These are phyloP conservation scores for Grigorovia yakushimaensis DNA, from an alignment of 805 yeast genomes.

Conservation along the genomic window DNA sequence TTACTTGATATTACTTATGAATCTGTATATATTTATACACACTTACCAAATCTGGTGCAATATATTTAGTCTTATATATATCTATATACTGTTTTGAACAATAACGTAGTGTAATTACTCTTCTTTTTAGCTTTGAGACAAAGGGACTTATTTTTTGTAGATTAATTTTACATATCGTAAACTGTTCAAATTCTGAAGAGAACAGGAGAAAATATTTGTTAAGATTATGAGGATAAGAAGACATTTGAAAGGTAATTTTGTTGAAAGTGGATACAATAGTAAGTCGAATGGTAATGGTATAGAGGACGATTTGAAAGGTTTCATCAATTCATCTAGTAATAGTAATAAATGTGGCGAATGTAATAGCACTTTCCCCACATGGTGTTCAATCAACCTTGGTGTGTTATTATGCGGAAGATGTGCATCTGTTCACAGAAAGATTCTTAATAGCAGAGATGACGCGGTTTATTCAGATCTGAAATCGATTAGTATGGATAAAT, in stretches of 20 bases:
- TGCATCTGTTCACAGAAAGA: conserved; percentile 63
- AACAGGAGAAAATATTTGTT: neutral
- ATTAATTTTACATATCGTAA: too few relatives aligned
- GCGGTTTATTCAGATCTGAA: conserved; percentile 53
- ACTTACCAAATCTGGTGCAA: too few relatives aligned
- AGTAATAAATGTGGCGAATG: conserved; percentile 76
- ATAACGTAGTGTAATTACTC: neutral
- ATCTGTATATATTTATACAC: too few relatives aligned
- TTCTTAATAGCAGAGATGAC: conserved; percentile 37
- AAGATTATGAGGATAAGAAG: neutral
- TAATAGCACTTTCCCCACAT: conserved; percentile 50
- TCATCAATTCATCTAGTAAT: conserved; percentile 51
- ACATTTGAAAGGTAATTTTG: neutral
- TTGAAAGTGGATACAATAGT: neutral
- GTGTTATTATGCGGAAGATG: conserved; percentile 76
- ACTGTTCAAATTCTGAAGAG: neutral
- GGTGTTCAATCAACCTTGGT: conserved; percentile 39
- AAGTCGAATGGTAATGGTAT: neutral
- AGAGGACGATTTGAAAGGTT: conserved; percentile 39
- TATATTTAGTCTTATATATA: too few relatives aligned
- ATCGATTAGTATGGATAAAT: conserved; percentile 61
- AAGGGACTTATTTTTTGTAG: neutral
- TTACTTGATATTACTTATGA: too few relatives aligned
- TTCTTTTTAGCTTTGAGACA: too few relatives aligned
- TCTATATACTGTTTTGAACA: neutral